Evolutionary conservation across 495 filamentous ascomycete species (phyloP), one percentile per base, ranked within the genome.

Genomic region (Neurospora sp.): DNA sequence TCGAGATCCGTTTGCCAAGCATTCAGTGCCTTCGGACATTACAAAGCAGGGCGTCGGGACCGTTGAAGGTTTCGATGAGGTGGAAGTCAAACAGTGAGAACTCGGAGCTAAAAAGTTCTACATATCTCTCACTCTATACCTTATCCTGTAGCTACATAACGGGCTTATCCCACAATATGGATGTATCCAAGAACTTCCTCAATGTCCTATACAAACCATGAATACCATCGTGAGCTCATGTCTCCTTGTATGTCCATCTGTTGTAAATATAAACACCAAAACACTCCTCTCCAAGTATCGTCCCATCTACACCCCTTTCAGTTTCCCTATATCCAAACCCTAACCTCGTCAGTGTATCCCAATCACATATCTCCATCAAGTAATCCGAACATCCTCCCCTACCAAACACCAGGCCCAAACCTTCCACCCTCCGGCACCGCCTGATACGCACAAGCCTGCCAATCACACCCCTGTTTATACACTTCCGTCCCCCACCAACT

Each of bases 401-500:
- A 90, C 88, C 89, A 90, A 9, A 54, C 81, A 75, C 86, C 85
- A 4, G 89, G 89, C 21, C 89, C 89, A 78, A 91, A 91, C 74
- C 80, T 81, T 5, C 82, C 84, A 2, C 88, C 89, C 39, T 87
- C 83, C 4, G 84, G 81, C 34, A 89, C 81, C 19, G 77, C 81
- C 48, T 81, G 78, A 71, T 85, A 90, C n/a, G 87, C 76, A 79
- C 89, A 91, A 40, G 88, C 89, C 79, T 85, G 82, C 89, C 89
- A 91, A 77, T 91, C 89, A 73, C 89, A 91, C 5, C 89, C 89
- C 71, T 81, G 74, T 76, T 87, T 92, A 76, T 89, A 91, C 13
- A 93, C 85, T 76, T 92, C 89, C 1, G 91, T 93, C 3, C 92
- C 91, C 91, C 92, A 93, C 92, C 92, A 94, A 7, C 75, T 83